Base-by-base conservation (phyloP, 208 protist species). In the Crithidia mellificae region DNA sequence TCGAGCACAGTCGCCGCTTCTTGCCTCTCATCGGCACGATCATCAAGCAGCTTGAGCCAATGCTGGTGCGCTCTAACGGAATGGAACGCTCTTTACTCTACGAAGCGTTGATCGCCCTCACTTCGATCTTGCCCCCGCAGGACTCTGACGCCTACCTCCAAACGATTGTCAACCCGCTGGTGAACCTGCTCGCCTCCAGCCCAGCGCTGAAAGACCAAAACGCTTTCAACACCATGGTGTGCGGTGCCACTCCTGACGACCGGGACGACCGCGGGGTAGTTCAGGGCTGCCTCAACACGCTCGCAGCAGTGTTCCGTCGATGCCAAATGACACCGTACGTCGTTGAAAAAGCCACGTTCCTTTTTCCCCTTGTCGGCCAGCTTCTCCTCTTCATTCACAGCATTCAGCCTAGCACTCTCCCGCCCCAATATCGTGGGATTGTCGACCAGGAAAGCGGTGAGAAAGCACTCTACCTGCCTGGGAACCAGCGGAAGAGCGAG, bases 221-320 rank as follows among this genome's bases (percentile, higher is more conserved):
- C 9, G 19, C 30, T 15, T 95, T 95, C 74, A 90, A 90, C 64
- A 22, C 52, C n/a, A 64, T 91, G 15, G 69, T 93, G 30, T 68
- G 80, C 15, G 81, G 22, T 1, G 14, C 34, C 15, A 77, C 52
- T 1, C 29, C 53, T 2, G 62, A 77, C 12, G 54, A 79, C 14
- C 47, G 30, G 27, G 78, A 76, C 27, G 41, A 62, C 17, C 80
- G 86, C 17, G 38, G 73, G 6, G 62, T 77, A 1, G 54, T 96
- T 3, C 72, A 78, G 15, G 72, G 80, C 24, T 74, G 74, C 27
- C 32, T 92, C 11, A 77, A 55, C 34, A 74, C 90, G 25, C 46
- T 96, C 5, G 74, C 82, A 12, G 78, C 88, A 14, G 75, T 91
- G 20, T 61, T 96, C 29, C 87, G 87, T 6, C 83, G 87, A 8